A percentile compares a stretch with the other conserved stretches of the same genome.
Conservation (phyloP, 768 basidiomycete genomes). For the Amanita polypyramis region DNA sequence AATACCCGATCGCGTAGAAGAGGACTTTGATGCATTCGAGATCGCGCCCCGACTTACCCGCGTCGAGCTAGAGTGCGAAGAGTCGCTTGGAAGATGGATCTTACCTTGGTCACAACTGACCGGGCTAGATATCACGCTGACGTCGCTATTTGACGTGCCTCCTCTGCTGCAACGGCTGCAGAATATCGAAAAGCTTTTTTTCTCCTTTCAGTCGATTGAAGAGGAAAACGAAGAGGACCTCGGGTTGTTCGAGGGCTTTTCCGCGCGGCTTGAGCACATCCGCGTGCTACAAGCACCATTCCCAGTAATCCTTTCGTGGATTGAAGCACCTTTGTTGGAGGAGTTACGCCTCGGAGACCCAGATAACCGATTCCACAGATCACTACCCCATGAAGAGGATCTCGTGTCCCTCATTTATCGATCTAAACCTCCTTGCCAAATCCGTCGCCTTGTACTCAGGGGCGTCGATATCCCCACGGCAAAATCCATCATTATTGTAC, state of each 20-base stretch:
- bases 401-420: not conserved
- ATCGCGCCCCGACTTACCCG: not conserved
- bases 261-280: not conserved
- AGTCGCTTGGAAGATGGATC: not conserved
- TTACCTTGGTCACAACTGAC: too few species aligned
- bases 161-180: not conserved
- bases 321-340: not conserved
- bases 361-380: not conserved
- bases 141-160: not conserved
- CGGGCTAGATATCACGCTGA: not conserved
- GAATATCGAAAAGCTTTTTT: not conserved
- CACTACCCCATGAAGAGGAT: not conserved
- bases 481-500: not conserved
- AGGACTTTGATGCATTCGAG: not conserved
- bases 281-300: not conserved
- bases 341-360: not conserved
- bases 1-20: not conserved
- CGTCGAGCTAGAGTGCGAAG: not conserved
- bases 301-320: not conserved
- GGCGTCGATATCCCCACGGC: not conserved
- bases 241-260: not conserved
- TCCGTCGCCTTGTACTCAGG: not conserved
- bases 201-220: not conserved
- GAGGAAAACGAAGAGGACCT: not conserved
- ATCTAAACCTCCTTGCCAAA: not conserved